Evolutionary conservation across 2,329 filamentous ascomycete genomes (phyloP), one percentile per base, ranked within the genome.

Genomic region (Hysterium pulicare): DNA sequence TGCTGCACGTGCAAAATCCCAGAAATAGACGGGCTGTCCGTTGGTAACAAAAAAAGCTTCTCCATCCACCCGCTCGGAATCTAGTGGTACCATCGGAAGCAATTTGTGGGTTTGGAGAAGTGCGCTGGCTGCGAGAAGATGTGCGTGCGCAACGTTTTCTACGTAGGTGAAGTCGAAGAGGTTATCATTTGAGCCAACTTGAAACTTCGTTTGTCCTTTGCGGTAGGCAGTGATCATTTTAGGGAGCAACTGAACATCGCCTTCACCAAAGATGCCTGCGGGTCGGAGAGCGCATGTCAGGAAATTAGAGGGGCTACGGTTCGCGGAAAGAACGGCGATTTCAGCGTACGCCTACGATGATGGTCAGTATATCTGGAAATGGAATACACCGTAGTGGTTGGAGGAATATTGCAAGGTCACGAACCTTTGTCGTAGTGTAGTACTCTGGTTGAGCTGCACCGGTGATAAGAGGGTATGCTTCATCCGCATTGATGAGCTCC

Each of bases 101-200:
- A 61, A 51, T 38, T 67, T 64, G 48, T 65, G 56, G 5, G 71
- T 72, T 4, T 66, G 60, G 16, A 78, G 65, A 0, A 81, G 70
- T 0, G 74, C 75, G 11, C 70, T 62, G 0, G 71, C 68, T 2
- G 72, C 74, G 10, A 78, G 67, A 38, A 78, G 59, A 48, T 79
- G 75, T 0, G 71, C 75, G 50, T 76, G 68, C 2, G 72, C 72
- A 11, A 76, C 68, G 53, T 78, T 78, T 31, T 66, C 72, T 33
- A 75, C 71, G 50, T 76, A 76, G 28, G 73, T 75, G 47, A 74
- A 77, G 57, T 78, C 75, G 61, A 75, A 77, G 2, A 77, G 60
- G 53, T 78, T 78, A 42, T 71, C 66, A 54, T 77, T 77, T 16
- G 64, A 55, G 40, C 75, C 75, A 36, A 78, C 62, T 48, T 78